Evolutionary conservation across 306 rosid species (phyloP), one percentile per base, ranked within the genome.

Genomic region (Quercus aquifolioides): DNA sequence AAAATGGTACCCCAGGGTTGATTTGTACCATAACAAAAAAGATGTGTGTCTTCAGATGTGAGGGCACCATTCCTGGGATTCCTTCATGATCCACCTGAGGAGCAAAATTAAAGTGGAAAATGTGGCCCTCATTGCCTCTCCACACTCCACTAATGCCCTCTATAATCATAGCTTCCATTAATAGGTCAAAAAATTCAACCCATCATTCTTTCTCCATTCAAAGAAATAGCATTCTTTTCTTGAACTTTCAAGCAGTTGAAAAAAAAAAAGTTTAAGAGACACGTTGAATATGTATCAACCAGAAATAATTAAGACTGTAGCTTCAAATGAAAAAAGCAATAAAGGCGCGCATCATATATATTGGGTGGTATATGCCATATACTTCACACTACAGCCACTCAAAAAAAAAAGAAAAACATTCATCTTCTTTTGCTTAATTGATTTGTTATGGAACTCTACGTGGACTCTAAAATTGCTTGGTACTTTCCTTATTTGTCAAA

Each of bases 51-150:
- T 19, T 56, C 82, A 35, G 74, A 51, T 51, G 31, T 67, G 46
- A 25, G 74, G 65, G 41, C 74, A 83, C 59, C 68, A 82, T 77
- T 33, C 59, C 68, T 71, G 70, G 74, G 76, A 71, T 78, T 78
- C 82, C 35, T 17, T 70, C 20, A 26, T 41, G 26, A 18, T 51
- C 73, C 62, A 71, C 58, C 67, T 52, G 74, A 64, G 83, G 57
- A 79, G 46, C 57, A 73, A 55, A 31, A 33, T 41, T 55, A 74
- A 80, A 73, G 78, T 73, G 46, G 78, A 55, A 73, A 30, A 19
- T 12, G 65, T 79, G 78, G 75, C 60, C 74, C 71, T 76, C 74
- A 63, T 9, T 3, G 25, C 71, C 60, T 31, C 65, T 17, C 68
- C 25, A 51, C 83, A 56, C 74, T 62, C 83, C 78, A 79, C 64